These are phyloP conservation scores for Solanum bukasovii DNA, from an alignment of 257 asterid species.

Conservation along the genomic window DNA sequence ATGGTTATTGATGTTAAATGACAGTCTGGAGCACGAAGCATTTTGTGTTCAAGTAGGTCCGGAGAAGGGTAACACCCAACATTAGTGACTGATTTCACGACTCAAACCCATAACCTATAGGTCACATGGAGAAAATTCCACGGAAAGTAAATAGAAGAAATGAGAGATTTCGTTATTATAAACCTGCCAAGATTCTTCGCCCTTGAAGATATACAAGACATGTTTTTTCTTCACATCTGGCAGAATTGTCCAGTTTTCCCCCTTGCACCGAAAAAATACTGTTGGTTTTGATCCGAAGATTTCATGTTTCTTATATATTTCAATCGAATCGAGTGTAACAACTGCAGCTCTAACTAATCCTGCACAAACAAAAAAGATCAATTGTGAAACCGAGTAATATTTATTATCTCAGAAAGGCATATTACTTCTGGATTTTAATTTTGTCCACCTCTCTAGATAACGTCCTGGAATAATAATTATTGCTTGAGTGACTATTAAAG, in stretches of 20 bases:
- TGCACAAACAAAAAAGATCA: slow-evolving; percentile 3
- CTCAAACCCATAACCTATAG: background rate
- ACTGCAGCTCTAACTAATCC: slow-evolving; percentile 37
- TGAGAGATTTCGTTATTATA: background rate
- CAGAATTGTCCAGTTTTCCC: slow-evolving; percentile 36
- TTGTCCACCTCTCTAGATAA: no score
- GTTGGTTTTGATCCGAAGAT: slow-evolving; percentile 46
- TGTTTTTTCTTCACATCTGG: slow-evolving; percentile 66
- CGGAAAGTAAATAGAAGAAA: background rate
- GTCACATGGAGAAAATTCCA: background rate
- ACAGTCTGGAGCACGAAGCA: background rate
- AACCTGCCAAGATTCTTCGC: slow-evolving; percentile 96
- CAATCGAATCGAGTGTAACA: slow-evolving; percentile 56
- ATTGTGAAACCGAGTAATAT: no score
- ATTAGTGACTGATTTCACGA: background rate
- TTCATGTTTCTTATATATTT: slow-evolving; percentile 57
- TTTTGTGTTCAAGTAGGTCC: background rate
- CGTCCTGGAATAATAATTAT: no score
- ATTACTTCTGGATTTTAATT: background rate
- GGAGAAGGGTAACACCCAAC: background rate
- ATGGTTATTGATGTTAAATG: background rate
- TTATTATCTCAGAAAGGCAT: no score
- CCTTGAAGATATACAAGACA: slow-evolving; percentile 48
- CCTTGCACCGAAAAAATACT: slow-evolving; percentile 54
- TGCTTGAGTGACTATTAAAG: background rate